A percentile compares a stretch with the other conserved stretches of the same genome.
Evolutionary conservation across 2,329 filamentous ascomycete species (phyloP).

Genomic region (Pseudopithomyces maydicus): DNA sequence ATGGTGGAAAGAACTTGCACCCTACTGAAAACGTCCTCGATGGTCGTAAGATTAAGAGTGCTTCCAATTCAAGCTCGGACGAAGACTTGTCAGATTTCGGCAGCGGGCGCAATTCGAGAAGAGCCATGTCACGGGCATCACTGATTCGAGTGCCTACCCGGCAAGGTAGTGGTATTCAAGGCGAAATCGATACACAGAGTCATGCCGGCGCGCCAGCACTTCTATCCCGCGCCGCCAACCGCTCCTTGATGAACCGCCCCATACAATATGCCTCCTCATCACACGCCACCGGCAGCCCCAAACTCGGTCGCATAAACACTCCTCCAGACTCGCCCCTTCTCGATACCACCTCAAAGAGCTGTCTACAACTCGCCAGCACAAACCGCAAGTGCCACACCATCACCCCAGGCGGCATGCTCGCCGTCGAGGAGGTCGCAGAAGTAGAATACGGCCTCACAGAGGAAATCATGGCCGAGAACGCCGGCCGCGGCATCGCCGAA

Average conservation of each 20-base stretch:
- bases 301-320: constrained; percentile 36
- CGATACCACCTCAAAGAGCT: constrained; percentile 33
- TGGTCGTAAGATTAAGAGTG: constrained; percentile 43
- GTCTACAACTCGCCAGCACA: constrained; percentile 59
- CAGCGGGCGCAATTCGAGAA: constrained; percentile 44
- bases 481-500: constrained; percentile 85
- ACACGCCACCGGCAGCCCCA: constrained; percentile 42
- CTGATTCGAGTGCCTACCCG: constrained; percentile 44
- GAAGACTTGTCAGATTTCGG: constrained; percentile 45
- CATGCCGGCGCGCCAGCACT: constrained; percentile 34
- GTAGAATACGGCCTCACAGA: constrained; percentile 86
- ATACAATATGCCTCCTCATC: constrained; percentile 42
- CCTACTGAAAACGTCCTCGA: constrained; percentile 91
- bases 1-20: constrained; percentile 84
- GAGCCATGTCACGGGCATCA: constrained; percentile 47
- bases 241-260: constrained; percentile 35
- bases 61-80: constrained; percentile 40
- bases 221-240: constrained; percentile 32
- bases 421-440: constrained; percentile 88
- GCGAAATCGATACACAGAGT: constrained; percentile 38
- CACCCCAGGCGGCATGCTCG: constrained; percentile 81
- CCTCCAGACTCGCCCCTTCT: constrained; percentile 44
- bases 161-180: constrained; percentile 48
- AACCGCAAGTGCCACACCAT: constrained; percentile 63
- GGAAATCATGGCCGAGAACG: constrained; percentile 90